phyloP scores from a whole-genome alignment of 305 asterid genomes.

The Fraxinus sp. region DNA sequence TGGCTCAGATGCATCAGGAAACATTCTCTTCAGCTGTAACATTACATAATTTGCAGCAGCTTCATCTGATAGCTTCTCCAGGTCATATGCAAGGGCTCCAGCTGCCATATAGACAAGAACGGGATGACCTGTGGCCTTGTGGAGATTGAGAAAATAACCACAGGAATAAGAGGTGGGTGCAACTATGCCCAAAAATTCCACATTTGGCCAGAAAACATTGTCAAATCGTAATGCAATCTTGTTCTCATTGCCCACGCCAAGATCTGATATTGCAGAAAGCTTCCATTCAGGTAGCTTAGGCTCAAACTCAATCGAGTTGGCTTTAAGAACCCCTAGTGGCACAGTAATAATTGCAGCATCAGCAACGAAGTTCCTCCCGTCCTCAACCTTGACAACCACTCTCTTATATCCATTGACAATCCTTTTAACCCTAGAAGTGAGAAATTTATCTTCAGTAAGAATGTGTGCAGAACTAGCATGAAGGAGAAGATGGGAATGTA shows the following conservation, averaged over 20 bases:
- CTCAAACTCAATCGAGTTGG: conserved; percentile 70
- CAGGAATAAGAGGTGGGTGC: conserved; percentile 84
- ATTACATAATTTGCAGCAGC: conserved; percentile 71
- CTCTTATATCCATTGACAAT: conserved; percentile 60
- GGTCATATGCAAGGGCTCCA: conserved; percentile 80
- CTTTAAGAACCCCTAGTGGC: conserved; percentile 86
- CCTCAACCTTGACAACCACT: conserved; percentile 67
- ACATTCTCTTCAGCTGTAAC: conserved; percentile 85
- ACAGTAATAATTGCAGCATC: conserved; percentile 90
- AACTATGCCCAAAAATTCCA: conserved; percentile 76
- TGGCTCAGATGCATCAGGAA: conserved; percentile 75
- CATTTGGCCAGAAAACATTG: conserved; percentile 87
- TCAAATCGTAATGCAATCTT: conserved; percentile 80
- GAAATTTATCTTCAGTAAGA: conserved; percentile 15
- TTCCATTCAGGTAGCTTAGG: conserved; percentile 97
- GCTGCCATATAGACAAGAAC: conserved; percentile 98
- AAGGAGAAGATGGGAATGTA: neutral
- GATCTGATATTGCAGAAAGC: conserved; percentile 87
- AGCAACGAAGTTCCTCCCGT: conserved; percentile 73
- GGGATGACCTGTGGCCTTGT: conserved; percentile 88
- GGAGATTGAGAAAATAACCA: conserved; percentile 93
- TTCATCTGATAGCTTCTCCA: conserved; percentile 83
- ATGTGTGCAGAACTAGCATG: neutral
- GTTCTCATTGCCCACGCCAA: conserved; percentile 91
- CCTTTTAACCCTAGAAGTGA: conserved; percentile 59